These are phyloP conservation scores for Cyberlindnera saturnus DNA, from an alignment of 805 yeast species.

Conservation along the genomic window DNA sequence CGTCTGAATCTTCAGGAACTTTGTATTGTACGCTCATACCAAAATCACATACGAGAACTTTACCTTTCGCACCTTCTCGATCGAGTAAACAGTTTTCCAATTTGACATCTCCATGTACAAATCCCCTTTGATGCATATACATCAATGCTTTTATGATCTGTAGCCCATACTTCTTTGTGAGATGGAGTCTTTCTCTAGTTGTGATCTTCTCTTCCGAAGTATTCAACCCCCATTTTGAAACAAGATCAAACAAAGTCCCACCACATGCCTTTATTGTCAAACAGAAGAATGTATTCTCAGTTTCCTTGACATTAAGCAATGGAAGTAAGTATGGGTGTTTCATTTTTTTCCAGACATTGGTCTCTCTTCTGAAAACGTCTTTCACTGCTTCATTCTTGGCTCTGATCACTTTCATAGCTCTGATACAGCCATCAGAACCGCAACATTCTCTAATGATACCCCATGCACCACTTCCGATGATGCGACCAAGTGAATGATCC, in stretches of 20 bases:
- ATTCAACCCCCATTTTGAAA: slow-evolving; percentile 55
- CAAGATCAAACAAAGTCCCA: slow-evolving; percentile 78
- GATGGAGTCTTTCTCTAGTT: slow-evolving; percentile 28
- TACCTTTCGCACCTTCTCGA: slow-evolving; percentile 11
- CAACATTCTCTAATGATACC: slow-evolving; percentile 74
- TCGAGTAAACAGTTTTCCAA: slow-evolving; percentile 65
- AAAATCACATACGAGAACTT: slow-evolving; percentile 72
- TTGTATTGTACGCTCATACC: slow-evolving; percentile 58
- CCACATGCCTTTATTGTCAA: slow-evolving; percentile 62
- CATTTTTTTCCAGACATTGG: slow-evolving; percentile 66
- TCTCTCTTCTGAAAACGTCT: slow-evolving; percentile 62
- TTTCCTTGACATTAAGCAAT: slow-evolving; percentile 54
- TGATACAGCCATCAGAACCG: slow-evolving; percentile 12
- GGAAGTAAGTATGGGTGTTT: slow-evolving; percentile 62
- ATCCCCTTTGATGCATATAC: slow-evolving; percentile 57
- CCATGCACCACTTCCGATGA: slow-evolving; percentile 88
- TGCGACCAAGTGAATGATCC: slow-evolving; percentile 60
- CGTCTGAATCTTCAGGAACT: slow-evolving; percentile 12
- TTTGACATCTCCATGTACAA: slow-evolving; percentile 72
- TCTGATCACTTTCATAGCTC: slow-evolving; percentile 60
- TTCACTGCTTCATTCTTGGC: slow-evolving; percentile 48
- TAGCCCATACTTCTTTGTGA: slow-evolving; percentile 33
- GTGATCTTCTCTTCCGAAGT: slow-evolving; percentile 24
- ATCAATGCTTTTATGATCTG: slow-evolving; percentile 58
- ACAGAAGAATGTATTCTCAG: slow-evolving; percentile 60